Conservation (phyloP, 805 yeast species). For the Candida chauliodis region DNA sequence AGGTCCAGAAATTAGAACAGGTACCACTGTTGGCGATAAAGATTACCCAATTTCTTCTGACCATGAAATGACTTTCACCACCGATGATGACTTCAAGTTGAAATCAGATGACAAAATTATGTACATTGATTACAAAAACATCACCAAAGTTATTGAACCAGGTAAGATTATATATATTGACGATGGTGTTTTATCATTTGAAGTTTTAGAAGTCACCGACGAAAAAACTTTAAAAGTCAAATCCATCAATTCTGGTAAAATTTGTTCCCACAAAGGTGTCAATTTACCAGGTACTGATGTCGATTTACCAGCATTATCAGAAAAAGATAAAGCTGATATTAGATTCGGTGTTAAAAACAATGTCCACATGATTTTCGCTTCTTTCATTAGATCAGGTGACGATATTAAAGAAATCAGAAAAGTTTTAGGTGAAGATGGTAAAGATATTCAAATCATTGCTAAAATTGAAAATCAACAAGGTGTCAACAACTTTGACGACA, state of each 20-base stretch:
- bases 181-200: slow-evolving; percentile 96
- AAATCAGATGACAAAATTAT: slow-evolving; percentile 74
- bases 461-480: slow-evolving; percentile 99
- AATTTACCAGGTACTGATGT: slow-evolving; percentile 99
- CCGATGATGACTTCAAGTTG: slow-evolving; percentile 75
- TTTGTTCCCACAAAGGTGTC: slow-evolving; percentile 98
- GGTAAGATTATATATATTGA: slow-evolving; percentile 94
- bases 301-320: slow-evolving; percentile 95
- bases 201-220: slow-evolving; percentile 81
- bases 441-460: slow-evolving; percentile 91
- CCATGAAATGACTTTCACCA: slow-evolving; percentile 91
- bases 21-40: slow-evolving; percentile 75
- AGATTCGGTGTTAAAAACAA: slow-evolving; percentile 94
- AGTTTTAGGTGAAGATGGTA: slow-evolving; percentile 96
- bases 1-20: slow-evolving; percentile 99
- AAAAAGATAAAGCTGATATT: slow-evolving; percentile 91
- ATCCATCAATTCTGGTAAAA: slow-evolving; percentile 91
- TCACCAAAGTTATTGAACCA: slow-evolving; percentile 83
- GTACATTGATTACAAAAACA: slow-evolving; percentile 93
- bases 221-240: slow-evolving; percentile 77
- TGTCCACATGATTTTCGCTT: slow-evolving; percentile 98
- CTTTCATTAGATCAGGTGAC: slow-evolving; percentile 92
- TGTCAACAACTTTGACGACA: slow-evolving; percentile 98
- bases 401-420: slow-evolving; percentile 88
- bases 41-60: slow-evolving; percentile 82